Evolutionary conservation across 352 stramenopile genomes (phyloP).

Genomic region (Pythium graminicola): DNA sequence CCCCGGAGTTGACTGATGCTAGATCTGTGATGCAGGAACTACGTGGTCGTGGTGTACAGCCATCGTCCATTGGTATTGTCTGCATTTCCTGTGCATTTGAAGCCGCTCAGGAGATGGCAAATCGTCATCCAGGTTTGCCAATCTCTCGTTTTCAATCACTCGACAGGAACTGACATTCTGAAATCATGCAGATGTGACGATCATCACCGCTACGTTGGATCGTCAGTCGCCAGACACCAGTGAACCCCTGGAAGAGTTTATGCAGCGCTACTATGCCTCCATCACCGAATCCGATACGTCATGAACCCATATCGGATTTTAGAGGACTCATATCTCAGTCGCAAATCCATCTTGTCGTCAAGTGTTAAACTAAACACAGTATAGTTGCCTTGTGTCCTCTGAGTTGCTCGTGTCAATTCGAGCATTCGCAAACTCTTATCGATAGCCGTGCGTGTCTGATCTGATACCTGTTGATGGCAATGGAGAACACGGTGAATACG

Average conservation of each 20-base stretch:
- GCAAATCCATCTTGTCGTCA: too few relatives aligned
- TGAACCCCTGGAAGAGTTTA: constrained; percentile 1
- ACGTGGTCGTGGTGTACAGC: background rate
- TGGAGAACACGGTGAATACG: background rate
- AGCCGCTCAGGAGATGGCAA: background rate
- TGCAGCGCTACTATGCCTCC: constrained; percentile 5
- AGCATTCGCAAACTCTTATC: too few relatives aligned
- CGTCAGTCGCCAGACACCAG: background rate
- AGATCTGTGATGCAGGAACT: constrained; percentile 8
- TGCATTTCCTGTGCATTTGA: constrained; percentile 15
- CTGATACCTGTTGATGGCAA: too few relatives aligned
- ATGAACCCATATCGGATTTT: too few relatives aligned
- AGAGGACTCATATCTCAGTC: too few relatives aligned
- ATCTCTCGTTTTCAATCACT: background rate
- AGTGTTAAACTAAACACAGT: too few relatives aligned
- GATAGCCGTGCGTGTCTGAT: too few relatives aligned
- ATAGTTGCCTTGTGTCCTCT: too few relatives aligned
- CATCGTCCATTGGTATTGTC: constrained; percentile 11
- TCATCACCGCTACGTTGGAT: constrained; percentile 16
- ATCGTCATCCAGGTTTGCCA: constrained; percentile 6
- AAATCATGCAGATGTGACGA: constrained; percentile 5
- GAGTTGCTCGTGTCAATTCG: too few relatives aligned
- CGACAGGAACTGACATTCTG: background rate
- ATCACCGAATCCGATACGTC: too few relatives aligned
- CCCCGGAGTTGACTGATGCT: background rate